Conservation (phyloP, 306 rosid species). For the Carpinus viminea region DNA sequence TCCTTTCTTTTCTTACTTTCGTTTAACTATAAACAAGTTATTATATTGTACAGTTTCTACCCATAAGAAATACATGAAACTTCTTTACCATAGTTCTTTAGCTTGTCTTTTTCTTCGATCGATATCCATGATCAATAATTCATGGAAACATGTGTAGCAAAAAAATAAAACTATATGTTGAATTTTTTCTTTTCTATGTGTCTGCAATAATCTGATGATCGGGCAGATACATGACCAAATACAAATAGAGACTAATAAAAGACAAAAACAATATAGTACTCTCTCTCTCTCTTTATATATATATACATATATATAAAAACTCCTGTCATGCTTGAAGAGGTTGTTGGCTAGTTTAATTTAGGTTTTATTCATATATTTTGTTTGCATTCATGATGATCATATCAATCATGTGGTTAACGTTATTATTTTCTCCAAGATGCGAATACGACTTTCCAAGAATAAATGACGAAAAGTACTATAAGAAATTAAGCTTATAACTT, state of each 20-base stretch:
- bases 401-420: background rate
- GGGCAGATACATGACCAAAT: background rate
- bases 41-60: too few species aligned
- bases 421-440: background rate
- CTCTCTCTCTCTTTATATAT: background rate
- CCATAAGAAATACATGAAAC: too few species aligned
- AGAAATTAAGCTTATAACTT: background rate
- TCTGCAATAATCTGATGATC: too few species aligned
- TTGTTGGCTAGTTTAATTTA: background rate
- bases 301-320: background rate
- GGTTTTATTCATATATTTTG: background rate
- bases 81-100: too few species aligned
- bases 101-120: too few species aligned
- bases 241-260: background rate
- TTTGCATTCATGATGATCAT: background rate
- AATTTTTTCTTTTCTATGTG: background rate
- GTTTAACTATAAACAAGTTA: too few species aligned
- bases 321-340: background rate
- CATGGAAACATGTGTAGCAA: background rate
- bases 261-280: background rate
- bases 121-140: background rate
- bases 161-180: background rate
- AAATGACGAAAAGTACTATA: background rate
- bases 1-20: too few species aligned
- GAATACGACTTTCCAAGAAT: background rate